Percentiles rank a stretch among this genome's conserved stretches.
Conservation (phyloP, 305 asterid genomes). For the Fraxinus ornus region DNA sequence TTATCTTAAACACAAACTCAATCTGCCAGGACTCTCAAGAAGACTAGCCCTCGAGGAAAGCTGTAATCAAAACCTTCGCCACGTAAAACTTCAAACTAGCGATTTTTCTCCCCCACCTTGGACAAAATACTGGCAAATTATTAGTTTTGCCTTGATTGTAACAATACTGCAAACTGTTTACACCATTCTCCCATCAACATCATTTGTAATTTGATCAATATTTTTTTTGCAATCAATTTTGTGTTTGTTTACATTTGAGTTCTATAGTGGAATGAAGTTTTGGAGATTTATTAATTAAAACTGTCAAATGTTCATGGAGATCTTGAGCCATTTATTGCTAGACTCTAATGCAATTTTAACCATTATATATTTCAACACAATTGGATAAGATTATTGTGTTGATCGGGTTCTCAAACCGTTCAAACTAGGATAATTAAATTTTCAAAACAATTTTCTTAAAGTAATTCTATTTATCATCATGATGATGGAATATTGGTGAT, state of each 20-base stretch:
- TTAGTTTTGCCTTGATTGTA: neutral
- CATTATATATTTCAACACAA: too few species aligned
- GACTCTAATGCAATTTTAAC: too few species aligned
- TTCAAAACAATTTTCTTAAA: too few species aligned
- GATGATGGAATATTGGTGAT: too few species aligned
- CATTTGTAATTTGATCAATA: neutral
- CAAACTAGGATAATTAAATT: too few species aligned
- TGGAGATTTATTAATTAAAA: too few species aligned
- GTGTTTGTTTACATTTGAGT: neutral
- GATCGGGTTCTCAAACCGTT: neutral
- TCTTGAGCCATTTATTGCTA: too few species aligned
- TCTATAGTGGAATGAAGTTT: too few species aligned
- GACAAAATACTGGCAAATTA: constrained; percentile 19
- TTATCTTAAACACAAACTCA: neutral
- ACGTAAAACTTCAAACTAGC: neutral
- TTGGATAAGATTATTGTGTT: neutral
- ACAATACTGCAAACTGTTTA: constrained; percentile 13
- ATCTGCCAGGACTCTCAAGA: neutral
- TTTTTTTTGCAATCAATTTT: neutral
- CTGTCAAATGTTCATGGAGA: too few species aligned
- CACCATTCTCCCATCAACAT: neutral
- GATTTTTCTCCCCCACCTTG: constrained; percentile 17
- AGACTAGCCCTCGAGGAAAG: neutral
- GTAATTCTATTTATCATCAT: too few species aligned
- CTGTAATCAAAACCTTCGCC: constrained; percentile 8